phyloP scores from a whole-genome alignment of 129 eudicot species.

The Solidago caesia region DNA sequence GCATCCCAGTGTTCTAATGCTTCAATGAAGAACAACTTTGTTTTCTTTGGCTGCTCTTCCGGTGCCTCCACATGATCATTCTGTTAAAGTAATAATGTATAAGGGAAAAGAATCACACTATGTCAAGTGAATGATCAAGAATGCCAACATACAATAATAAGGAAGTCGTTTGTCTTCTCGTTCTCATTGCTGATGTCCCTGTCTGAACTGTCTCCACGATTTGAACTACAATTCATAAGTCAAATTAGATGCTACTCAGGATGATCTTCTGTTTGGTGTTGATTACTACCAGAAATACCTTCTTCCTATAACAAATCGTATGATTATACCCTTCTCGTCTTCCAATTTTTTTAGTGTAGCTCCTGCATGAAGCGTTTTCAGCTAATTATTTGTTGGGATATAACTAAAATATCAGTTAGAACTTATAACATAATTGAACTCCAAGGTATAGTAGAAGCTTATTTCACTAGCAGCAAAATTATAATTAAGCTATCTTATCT shows the following conservation, averaged over 20 bases:
- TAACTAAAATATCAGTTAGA: conserved; percentile 14
- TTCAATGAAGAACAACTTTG: conserved; percentile 52
- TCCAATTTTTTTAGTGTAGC: conserved; percentile 51
- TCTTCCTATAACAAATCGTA: conserved; percentile 88
- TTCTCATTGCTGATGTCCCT: conserved; percentile 61
- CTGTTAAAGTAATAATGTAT: conserved; percentile 34
- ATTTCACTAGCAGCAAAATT: conserved; percentile 10
- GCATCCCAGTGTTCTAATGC: conserved; percentile 88
- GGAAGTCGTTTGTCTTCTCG: conserved; percentile 59
- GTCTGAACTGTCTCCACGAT: conserved; percentile 61
- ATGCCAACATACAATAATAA: conserved; percentile 69
- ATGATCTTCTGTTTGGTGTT: conserved; percentile 8
- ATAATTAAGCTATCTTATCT: neutral
- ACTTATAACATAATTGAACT: conserved; percentile 2
- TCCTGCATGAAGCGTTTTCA: conserved; percentile 45
- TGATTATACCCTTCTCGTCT: conserved; percentile 67
- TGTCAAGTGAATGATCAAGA: conserved; percentile 7
- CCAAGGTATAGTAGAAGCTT: conserved; percentile 14
- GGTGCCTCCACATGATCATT: conserved; percentile 64
- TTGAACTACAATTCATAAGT: conserved; percentile 47
- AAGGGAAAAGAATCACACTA: neutral
- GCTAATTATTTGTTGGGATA: conserved; percentile 1
- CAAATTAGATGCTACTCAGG: conserved; percentile 16
- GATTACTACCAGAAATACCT: conserved; percentile 41
- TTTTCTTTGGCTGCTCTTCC: conserved; percentile 55